Evolutionary conservation across 1,284 basidiomycete genomes (phyloP).

Genomic region (Boletus austroedulis): DNA sequence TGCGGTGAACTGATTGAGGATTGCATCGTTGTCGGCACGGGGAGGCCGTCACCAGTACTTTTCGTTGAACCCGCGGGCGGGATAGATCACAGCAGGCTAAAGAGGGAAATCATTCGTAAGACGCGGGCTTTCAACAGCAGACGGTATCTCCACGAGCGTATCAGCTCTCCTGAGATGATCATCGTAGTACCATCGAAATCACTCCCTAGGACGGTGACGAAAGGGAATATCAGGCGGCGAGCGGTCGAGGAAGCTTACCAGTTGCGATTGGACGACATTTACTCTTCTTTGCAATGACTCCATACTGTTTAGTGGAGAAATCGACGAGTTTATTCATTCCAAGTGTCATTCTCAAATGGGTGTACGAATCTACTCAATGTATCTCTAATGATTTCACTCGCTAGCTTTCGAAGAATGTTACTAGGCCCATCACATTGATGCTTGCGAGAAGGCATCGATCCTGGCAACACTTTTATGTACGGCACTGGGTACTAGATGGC

Average conservation of each 20-base stretch:
- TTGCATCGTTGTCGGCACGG: constrained; percentile 64
- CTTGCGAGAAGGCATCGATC: too few species aligned
- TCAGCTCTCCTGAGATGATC: constrained; percentile 52
- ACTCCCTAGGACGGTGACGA: constrained; percentile 63
- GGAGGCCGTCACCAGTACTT: constrained; percentile 62
- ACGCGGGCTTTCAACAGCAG: constrained; percentile 61
- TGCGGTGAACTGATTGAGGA: constrained; percentile 56
- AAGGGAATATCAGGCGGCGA: constrained; percentile 64
- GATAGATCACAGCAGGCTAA: constrained; percentile 51
- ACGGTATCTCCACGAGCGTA: constrained; percentile 67
- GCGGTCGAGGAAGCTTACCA: constrained; percentile 60
- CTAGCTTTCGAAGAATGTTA: too few species aligned
- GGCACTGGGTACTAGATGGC: too few species aligned
- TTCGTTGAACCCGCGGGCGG: constrained; percentile 59
- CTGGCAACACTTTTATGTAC: too few species aligned
- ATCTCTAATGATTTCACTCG: background rate
- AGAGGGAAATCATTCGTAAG: constrained; percentile 62
- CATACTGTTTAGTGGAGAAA: too few species aligned
- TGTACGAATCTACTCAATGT: background rate
- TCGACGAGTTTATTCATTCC: background rate
- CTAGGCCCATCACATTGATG: too few species aligned
- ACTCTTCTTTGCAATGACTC: background rate
- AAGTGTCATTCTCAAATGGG: background rate
- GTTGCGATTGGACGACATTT: constrained; percentile 44
- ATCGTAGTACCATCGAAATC: constrained; percentile 53